A percentile compares a stretch with the other conserved stretches of the same genome.
Evolutionary conservation across 2,329 filamentous ascomycete species (phyloP).

Genomic region (Apiospora sp.): DNA sequence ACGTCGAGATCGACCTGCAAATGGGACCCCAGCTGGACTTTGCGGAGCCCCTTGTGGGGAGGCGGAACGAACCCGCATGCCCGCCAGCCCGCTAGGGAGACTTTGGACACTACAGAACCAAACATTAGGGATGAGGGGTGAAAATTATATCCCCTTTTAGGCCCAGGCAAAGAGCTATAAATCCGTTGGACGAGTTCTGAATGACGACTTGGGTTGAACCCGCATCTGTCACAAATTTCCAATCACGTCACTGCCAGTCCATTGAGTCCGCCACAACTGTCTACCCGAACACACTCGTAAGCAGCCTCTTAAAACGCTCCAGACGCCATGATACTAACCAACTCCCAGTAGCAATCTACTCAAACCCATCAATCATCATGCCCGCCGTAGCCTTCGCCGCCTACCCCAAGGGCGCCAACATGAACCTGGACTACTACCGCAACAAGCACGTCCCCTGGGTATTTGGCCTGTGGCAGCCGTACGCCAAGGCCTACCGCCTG

Average conservation of each 20-base stretch:
- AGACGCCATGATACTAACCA: neutral
- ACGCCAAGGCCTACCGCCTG: slow-evolving; percentile 25
- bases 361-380: neutral
- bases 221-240: neutral
- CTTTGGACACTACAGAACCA: neutral
- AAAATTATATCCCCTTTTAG: neutral
- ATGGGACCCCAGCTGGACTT: neutral
- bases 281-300: too few species aligned
- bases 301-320: too few species aligned
- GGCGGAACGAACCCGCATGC: neutral
- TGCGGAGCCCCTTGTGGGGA: neutral
- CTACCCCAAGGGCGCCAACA: slow-evolving; percentile 29
- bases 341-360: neutral
- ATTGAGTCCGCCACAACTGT: too few species aligned
- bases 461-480: slow-evolving; percentile 23
- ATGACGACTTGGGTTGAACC: neutral
- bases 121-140: neutral
- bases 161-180: neutral
- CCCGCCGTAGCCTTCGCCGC: slow-evolving; percentile 26
- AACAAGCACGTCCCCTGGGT: slow-evolving; percentile 28
- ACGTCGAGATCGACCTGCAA: neutral
- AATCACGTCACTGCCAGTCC: too few species aligned
- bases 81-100: neutral
- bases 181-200: neutral
- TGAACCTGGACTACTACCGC: slow-evolving; percentile 30